These are phyloP conservation scores for Phymatotrichopsis omnivora DNA, from an alignment of 2,329 filamentous ascomycete genomes.

Conservation along the genomic window DNA sequence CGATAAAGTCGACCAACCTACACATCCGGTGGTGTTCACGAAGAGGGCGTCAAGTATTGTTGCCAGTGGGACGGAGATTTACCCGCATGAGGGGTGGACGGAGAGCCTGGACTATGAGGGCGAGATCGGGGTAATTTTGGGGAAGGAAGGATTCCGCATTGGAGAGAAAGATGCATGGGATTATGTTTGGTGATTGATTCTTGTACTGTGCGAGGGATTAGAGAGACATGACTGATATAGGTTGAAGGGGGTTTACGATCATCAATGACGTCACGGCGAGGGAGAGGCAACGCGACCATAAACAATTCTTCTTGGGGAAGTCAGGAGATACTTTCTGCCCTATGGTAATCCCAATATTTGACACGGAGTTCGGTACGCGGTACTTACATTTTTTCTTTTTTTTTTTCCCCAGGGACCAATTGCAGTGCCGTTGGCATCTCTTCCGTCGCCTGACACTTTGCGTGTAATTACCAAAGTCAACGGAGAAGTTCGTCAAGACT, in stretches of 20 bases:
- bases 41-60: slow-evolving; percentile 47
- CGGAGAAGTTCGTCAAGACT: slow-evolving; percentile 43
- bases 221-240: slow-evolving; percentile 2
- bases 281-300: slow-evolving; percentile 47
- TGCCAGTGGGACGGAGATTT: slow-evolving; percentile 41
- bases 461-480: slow-evolving; percentile 39
- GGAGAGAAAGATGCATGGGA: slow-evolving; percentile 40
- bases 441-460: slow-evolving; percentile 35
- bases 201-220: neutral
- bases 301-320: slow-evolving; percentile 52
- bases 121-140: slow-evolving; percentile 48
- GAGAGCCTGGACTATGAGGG: slow-evolving; percentile 47
- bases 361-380: neutral
- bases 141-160: slow-evolving; percentile 41
- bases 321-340: slow-evolving; percentile 47
- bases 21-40: slow-evolving; percentile 48
- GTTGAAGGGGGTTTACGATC: slow-evolving; percentile 33
- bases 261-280: slow-evolving; percentile 49
- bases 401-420: slow-evolving; percentile 39
- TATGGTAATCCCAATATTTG: slow-evolving; percentile 36
- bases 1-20: slow-evolving; percentile 45
- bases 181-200: slow-evolving; percentile 40
- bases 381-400: neutral
- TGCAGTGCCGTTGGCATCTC: slow-evolving; percentile 42
- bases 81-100: slow-evolving; percentile 42